These are phyloP conservation scores for Colletotrichum lupini DNA, from an alignment of 2,329 filamentous ascomycete genomes.

Conservation along the genomic window DNA sequence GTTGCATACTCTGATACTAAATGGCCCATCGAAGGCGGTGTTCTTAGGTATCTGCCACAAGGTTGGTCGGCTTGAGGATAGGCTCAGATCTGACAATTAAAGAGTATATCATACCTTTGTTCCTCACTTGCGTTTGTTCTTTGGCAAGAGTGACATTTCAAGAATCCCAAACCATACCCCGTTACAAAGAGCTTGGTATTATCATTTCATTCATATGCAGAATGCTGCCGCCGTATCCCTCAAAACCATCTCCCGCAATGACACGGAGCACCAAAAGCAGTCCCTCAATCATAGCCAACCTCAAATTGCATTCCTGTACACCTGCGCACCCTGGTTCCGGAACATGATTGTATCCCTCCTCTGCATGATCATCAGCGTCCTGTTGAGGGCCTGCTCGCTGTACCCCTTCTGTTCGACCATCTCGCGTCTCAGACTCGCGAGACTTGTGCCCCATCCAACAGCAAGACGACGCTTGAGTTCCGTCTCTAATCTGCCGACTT, in stretches of 20 bases:
- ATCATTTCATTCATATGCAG: constrained; percentile 32
- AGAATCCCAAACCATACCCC: background rate
- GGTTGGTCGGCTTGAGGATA: background rate
- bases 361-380: constrained; percentile 87
- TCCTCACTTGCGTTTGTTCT: background rate
- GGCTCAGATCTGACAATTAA: too few species aligned
- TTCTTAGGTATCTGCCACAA: background rate
- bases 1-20: background rate
- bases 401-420: constrained; percentile 94
- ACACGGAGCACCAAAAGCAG: background rate
- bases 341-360: constrained; percentile 88
- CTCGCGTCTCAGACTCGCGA: constrained; percentile 87
- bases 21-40: background rate
- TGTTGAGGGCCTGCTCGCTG: constrained; percentile 85
- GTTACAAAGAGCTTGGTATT: constrained; percentile 13
- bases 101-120: background rate
- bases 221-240: constrained; percentile 8
- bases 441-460: constrained; percentile 93
- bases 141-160: background rate
- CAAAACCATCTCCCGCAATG: background rate
- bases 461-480: constrained; percentile 89
- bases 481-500: constrained; percentile 86
- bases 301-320: constrained; percentile 78
- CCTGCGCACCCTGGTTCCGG: constrained; percentile 78
- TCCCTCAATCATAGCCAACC: background rate